A percentile compares a stretch with the other conserved stretches of the same genome.
Evolutionary conservation across 306 rosid species (phyloP).

Genomic region (Fragaria iinumae): DNA sequence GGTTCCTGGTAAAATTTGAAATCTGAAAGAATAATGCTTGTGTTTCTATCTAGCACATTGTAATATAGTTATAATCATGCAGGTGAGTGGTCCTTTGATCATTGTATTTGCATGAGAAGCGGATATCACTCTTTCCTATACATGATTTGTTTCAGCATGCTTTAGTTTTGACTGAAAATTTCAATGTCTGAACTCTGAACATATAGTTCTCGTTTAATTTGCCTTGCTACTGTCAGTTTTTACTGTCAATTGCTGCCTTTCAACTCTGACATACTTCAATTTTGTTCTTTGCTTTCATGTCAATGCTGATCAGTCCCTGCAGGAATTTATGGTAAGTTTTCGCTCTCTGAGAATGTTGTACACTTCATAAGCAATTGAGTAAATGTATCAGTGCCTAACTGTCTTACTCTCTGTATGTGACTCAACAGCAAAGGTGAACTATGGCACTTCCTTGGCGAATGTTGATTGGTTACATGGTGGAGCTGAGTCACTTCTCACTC

Average conservation of each 20-base stretch:
- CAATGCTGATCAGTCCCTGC: conserved; percentile 72
- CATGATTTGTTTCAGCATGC: conserved; percentile 4
- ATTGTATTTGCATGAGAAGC: not conserved
- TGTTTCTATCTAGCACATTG: not conserved
- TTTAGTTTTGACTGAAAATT: not conserved
- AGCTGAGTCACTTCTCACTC: conserved; percentile 83
- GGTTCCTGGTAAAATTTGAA: not conserved
- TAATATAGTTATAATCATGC: not conserved
- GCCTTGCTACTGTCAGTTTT: not conserved
- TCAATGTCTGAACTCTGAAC: not conserved
- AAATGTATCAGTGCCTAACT: conserved; percentile 5
- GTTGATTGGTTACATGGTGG: conserved; percentile 98
- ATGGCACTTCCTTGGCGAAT: conserved; percentile 85
- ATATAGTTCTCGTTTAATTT: not conserved
- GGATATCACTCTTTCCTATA: not conserved
- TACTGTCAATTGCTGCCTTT: conserved; percentile 12
- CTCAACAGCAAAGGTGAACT: conserved; percentile 77
- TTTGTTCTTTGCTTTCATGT: conserved; percentile 20
- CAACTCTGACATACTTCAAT: conserved; percentile 26
- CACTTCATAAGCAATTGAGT: not conserved
- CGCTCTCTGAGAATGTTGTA: not conserved
- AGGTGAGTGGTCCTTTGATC: not conserved
- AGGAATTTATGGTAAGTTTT: conserved; percentile 79
- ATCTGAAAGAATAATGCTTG: not conserved
- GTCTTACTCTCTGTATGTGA: conserved; percentile 20